These are phyloP conservation scores for Colletotrichum brevisporum DNA, from an alignment of 2,329 filamentous ascomycete species.

Conservation along the genomic window DNA sequence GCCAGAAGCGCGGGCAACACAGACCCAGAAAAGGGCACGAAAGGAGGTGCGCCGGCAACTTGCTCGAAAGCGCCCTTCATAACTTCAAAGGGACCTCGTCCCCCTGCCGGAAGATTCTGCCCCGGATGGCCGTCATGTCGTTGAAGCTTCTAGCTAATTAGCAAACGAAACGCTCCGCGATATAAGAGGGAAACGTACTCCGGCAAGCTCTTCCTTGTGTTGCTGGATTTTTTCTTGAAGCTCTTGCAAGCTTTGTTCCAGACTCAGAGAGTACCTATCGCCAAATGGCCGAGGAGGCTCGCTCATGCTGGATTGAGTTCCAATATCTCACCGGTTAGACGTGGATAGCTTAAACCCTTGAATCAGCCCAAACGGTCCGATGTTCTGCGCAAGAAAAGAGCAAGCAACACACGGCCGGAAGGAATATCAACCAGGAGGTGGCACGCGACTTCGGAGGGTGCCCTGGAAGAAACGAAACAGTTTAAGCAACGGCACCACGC, in stretches of 20 bases:
- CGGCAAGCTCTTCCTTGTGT: constrained; percentile 63
- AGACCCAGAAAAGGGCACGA: constrained; percentile 76
- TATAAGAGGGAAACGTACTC: constrained; percentile 24
- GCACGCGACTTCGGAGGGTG: constrained; percentile 27
- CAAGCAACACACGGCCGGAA: constrained; percentile 24
- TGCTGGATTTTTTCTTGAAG: constrained; percentile 72
- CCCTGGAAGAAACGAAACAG: constrained; percentile 39
- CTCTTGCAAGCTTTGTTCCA: constrained; percentile 78
- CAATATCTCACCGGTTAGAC: constrained; percentile 15
- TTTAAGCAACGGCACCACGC: constrained; percentile 34
- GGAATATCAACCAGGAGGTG: constrained; percentile 7
- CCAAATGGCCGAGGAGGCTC: constrained; percentile 39
- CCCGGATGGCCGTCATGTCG: constrained; percentile 20
- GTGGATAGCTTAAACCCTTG: constrained; percentile 14
- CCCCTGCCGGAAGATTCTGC: constrained; percentile 20
- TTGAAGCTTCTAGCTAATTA: constrained; percentile 42
- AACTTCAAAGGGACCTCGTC: constrained; percentile 54
- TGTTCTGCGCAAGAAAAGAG: constrained; percentile 1
- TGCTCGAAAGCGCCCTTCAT: constrained; percentile 77
- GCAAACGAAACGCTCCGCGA: not conserved
- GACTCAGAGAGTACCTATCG: constrained; percentile 63
- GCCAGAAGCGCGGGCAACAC: constrained; percentile 80
- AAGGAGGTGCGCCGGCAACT: constrained; percentile 72
- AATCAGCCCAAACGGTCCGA: constrained; percentile 28
- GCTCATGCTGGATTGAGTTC: constrained; percentile 21